phyloP scores from a whole-genome alignment of 768 basidiomycete genomes.

The Amyloporia xantha region DNA sequence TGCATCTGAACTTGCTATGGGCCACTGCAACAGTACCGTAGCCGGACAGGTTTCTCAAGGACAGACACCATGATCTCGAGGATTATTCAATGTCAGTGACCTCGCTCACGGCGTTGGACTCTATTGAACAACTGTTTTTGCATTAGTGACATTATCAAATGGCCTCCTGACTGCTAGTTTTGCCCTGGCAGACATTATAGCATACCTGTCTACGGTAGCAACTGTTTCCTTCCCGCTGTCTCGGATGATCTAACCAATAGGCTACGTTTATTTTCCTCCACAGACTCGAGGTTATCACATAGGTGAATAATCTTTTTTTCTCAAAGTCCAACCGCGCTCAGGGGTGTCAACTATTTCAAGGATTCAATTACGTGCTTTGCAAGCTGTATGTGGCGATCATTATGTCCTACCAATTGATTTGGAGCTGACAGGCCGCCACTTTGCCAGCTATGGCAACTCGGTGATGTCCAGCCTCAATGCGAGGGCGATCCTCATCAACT shows the following conservation, averaged over 20 bases:
- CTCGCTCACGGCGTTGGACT: no score
- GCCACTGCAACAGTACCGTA: constrained; percentile 23
- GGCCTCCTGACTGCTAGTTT: constrained; percentile 33
- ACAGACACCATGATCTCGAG: constrained; percentile 33
- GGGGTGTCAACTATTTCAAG: no score
- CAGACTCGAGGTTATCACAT: not conserved
- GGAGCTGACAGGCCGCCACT: not conserved
- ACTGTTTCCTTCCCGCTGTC: no score
- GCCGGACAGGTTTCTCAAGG: constrained; percentile 29
- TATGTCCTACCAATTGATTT: not conserved
- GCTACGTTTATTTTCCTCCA: not conserved
- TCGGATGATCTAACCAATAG: not conserved
- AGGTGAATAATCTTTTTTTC: no score
- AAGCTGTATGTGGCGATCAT: no score
- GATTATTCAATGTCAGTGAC: constrained; percentile 23
- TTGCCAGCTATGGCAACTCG: constrained; percentile 26
- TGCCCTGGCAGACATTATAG: constrained; percentile 25
- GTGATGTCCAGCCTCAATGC: constrained; percentile 29
- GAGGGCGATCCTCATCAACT: constrained; percentile 1
- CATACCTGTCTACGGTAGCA: not conserved
- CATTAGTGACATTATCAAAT: constrained; percentile 33
- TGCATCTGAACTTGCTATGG: not conserved
- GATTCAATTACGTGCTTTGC: constrained; percentile 27
- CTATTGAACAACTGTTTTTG: not conserved
- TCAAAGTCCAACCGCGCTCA: no score